phyloP scores from a whole-genome alignment of 306 rosid genomes.

The Cicer cuneatum region DNA sequence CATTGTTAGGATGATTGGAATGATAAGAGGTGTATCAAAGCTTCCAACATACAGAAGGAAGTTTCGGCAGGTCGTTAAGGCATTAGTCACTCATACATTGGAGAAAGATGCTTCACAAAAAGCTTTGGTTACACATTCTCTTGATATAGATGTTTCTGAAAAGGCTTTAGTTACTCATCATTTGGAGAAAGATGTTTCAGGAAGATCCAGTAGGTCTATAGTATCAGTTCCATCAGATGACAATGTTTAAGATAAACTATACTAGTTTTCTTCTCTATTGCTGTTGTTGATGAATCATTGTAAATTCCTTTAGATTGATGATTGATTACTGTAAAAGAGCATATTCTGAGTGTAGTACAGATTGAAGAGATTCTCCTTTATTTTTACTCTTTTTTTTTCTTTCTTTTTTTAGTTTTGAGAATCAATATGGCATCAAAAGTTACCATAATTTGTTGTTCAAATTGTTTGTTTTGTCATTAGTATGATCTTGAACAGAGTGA shows the following conservation, averaged over 20 bases:
- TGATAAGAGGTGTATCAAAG: constrained; percentile 67
- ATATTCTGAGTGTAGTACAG: constrained; percentile 18
- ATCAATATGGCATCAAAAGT: not conserved
- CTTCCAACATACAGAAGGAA: constrained; percentile 79
- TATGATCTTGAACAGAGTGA: no score
- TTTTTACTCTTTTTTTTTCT: not conserved
- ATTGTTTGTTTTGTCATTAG: no score
- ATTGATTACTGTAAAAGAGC: constrained; percentile 30
- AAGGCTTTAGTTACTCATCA: constrained; percentile 58
- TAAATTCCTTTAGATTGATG: constrained; percentile 39
- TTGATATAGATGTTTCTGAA: constrained; percentile 44
- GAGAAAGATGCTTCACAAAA: constrained; percentile 47
- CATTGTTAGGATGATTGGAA: constrained; percentile 78
- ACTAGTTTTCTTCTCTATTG: not conserved
- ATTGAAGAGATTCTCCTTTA: constrained; percentile 22
- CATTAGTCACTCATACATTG: constrained; percentile 47
- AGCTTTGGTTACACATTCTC: constrained; percentile 47
- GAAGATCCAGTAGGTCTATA: constrained; percentile 48
- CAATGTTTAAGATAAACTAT: constrained; percentile 48
- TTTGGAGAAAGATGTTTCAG: constrained; percentile 44
- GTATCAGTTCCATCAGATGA: constrained; percentile 55
- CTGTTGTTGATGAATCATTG: constrained; percentile 43
- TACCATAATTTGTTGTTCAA: not conserved
- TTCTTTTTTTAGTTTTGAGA: not conserved
- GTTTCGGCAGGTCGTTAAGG: constrained; percentile 72